Conservation (phyloP, 2,329 filamentous ascomycete species). For the Fusarium concolor region DNA sequence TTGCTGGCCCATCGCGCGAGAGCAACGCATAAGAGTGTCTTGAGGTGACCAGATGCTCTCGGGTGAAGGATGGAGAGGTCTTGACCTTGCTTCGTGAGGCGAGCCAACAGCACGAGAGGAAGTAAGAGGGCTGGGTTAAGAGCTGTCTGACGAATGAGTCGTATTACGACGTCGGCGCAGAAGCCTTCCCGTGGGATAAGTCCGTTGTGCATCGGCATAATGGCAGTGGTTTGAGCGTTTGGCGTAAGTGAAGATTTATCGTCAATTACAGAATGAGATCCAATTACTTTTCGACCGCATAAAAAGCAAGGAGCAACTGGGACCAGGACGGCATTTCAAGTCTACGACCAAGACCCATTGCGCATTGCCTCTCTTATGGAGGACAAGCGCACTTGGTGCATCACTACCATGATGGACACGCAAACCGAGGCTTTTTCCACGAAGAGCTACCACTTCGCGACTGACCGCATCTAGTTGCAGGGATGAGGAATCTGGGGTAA, state of each 20-base stretch:
- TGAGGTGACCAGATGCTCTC: slow-evolving; percentile 61
- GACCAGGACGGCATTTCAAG: not conserved
- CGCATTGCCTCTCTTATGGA: slow-evolving; percentile 1
- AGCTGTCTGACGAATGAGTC: slow-evolving; percentile 68
- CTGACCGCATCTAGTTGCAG: slow-evolving; percentile 5
- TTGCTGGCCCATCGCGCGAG: slow-evolving; percentile 45
- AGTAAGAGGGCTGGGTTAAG: slow-evolving; percentile 74
- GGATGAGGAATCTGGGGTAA: slow-evolving; percentile 26
- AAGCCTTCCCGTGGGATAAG: slow-evolving; percentile 68
- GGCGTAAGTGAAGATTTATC: slow-evolving; percentile 9
- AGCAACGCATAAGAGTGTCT: slow-evolving; percentile 48
- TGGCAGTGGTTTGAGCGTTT: slow-evolving; percentile 2
- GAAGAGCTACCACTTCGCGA: slow-evolving; percentile 32
- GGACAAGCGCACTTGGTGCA: slow-evolving; percentile 1
- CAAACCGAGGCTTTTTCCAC: slow-evolving; percentile 29
- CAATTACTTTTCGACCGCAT: not conserved
- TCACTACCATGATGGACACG: slow-evolving; percentile 9
- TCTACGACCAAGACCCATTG: not conserved
- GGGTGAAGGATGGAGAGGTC: slow-evolving; percentile 65
- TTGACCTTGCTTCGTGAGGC: slow-evolving; percentile 72
- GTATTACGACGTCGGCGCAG: slow-evolving; percentile 69
- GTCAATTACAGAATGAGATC: not conserved
- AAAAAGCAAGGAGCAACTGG: not conserved
- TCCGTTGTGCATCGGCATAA: slow-evolving; percentile 60
- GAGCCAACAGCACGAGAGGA: slow-evolving; percentile 70